A percentile compares a stretch with the other conserved stretches of the same genome.
Conservation (phyloP, 139 green algal species). For the Picochlorum sp. region DNA sequence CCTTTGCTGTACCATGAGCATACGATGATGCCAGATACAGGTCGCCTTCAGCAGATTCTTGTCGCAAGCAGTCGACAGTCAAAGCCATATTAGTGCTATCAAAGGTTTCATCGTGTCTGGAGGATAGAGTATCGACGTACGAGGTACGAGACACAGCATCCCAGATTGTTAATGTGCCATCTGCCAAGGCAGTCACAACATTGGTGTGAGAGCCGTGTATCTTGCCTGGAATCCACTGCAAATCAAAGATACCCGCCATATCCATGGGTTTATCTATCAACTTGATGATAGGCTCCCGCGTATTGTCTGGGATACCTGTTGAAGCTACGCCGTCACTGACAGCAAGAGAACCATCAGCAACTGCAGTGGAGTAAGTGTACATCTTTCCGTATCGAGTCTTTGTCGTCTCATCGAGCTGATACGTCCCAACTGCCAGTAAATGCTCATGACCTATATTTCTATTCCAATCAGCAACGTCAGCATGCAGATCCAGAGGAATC, state of each 20-base stretch:
- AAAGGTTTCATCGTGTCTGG: not conserved
- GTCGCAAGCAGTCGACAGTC: not conserved
- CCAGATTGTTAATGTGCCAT: constrained; percentile 12
- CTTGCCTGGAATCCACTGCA: constrained; percentile 9
- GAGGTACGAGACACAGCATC: not conserved
- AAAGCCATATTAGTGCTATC: not conserved
- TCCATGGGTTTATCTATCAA: not conserved
- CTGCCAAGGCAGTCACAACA: constrained; percentile 9
- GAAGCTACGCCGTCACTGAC: not conserved
- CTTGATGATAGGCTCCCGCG: constrained; percentile 1
- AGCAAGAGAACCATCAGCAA: not conserved
- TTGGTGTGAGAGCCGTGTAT: not conserved
- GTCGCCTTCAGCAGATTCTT: not conserved
- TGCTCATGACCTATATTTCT: not conserved
- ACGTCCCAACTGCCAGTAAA: constrained; percentile 48
- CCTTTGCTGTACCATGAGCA: not conserved
- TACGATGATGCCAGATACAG: constrained; percentile 2
- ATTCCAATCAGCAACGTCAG: constrained; percentile 18
- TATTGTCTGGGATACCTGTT: not conserved
- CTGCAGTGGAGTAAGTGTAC: constrained; percentile 37
- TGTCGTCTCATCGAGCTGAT: constrained; percentile 50
- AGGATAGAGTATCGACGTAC: not conserved
- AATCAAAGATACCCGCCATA: constrained; percentile 23
- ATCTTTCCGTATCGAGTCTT: constrained; percentile 27
- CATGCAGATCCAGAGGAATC: constrained; percentile 1